Evolutionary conservation across 768 basidiomycete genomes (phyloP), one percentile per base, ranked within the genome.

Genomic region (Collybia mongolica): DNA sequence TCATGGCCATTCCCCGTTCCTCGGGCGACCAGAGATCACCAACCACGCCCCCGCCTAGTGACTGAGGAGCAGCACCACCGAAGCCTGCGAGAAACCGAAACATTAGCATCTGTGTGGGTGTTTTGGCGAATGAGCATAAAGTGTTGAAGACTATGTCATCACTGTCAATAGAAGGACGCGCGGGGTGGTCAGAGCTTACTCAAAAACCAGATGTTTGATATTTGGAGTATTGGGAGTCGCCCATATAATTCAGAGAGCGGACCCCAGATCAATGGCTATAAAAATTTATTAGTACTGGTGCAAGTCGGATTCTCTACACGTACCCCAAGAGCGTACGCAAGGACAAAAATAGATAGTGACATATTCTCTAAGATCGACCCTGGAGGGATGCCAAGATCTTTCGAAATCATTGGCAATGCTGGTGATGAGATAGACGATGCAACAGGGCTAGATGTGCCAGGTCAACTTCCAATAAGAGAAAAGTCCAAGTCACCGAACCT

Each of bases 51-150:
- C 82, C 83, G 36, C 83, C 83, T 15, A 84, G 70, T 11, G 76
- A 70, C n/a, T 83, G 72, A 11, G 84, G 82, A 2, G 84, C 84
- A 36, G 78, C 77, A 1, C 84, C 85, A 36, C 86, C 85, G 11
- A 87, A 65, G 12, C 85, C 84, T 2, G 83, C 71, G 2, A 86
- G 64, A 58, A 86, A 83, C 7, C 84, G 80, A 53, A 86, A 85
- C 0, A 71, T 74, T 39, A 85, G 71, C 52, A 86, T 65, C 51
- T 83, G 74, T 0, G 72, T 70, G 38, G 75, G 73, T 23, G 70
- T 80, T 36, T 69, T 72, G 2, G 83, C 73, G 40, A 82, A 79
- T 0, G 76, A 74, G 51, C 80, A 82, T 2, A 66, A 54, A 12
- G 73, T 70, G 52, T 79, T 80, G 66, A 75, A 79, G 24, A 75